These are phyloP conservation scores for Geotrichum ghanense DNA, from an alignment of 805 yeast species.

Conservation along the genomic window DNA sequence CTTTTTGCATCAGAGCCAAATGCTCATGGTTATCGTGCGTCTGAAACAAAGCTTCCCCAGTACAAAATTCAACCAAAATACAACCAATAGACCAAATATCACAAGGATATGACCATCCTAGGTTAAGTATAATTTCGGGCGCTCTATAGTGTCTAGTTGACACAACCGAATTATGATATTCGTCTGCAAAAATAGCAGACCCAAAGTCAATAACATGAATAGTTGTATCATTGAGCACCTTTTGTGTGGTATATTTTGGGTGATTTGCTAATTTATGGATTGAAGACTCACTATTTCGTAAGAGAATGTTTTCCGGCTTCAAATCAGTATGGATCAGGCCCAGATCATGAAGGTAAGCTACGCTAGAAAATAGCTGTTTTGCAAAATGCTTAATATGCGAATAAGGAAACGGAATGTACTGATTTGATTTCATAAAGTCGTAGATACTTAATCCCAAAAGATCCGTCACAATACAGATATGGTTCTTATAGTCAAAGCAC, in stretches of 20 bases:
- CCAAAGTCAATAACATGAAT: slow-evolving; percentile 94
- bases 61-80: slow-evolving; percentile 76
- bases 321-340: slow-evolving; percentile 90
- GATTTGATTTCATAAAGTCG: slow-evolving; percentile 80
- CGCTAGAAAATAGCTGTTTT: slow-evolving; percentile 72
- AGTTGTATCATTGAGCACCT: slow-evolving; percentile 60
- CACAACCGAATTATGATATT: slow-evolving; percentile 83
- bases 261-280: slow-evolving; percentile 26
- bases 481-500: slow-evolving; percentile 86
- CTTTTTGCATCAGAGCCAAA: slow-evolving; percentile 85
- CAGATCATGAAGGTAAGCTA: slow-evolving; percentile 81
- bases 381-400: slow-evolving; percentile 84
- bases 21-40: slow-evolving; percentile 94
- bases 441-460: slow-evolving; percentile 73
- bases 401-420: slow-evolving; percentile 85
- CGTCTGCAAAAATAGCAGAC: slow-evolving; percentile 89
- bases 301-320: slow-evolving; percentile 87
- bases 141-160: slow-evolving; percentile 96
- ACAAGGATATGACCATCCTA: slow-evolving; percentile 96
- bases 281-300: slow-evolving; percentile 41
- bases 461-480: slow-evolving; percentile 89
- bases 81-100: slow-evolving; percentile 97
- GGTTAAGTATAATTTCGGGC: slow-evolving; percentile 87
- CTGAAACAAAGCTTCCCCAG: slow-evolving; percentile 90
- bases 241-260: slow-evolving; percentile 27